These are phyloP conservation scores for Vigna hirtella DNA, from an alignment of 306 rosid genomes.

Conservation along the genomic window DNA sequence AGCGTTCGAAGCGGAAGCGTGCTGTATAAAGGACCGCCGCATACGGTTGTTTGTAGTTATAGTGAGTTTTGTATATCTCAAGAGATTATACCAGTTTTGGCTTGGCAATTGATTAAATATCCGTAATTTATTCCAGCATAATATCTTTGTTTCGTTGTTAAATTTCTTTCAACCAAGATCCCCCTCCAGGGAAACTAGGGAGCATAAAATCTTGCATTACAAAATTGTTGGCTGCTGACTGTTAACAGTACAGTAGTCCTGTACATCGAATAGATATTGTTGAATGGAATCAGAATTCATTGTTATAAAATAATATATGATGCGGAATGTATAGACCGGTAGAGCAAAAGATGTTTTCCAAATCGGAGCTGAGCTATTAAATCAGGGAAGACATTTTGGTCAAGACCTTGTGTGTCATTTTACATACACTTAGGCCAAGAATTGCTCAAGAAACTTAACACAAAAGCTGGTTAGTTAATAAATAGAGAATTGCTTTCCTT, in stretches of 20 bases:
- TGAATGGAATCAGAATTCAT: slow-evolving; percentile 21
- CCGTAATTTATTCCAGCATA: slow-evolving; percentile 47
- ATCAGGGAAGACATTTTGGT: neutral
- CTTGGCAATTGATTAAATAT: slow-evolving; percentile 61
- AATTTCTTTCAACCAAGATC: slow-evolving; percentile 2
- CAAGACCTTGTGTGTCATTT: neutral
- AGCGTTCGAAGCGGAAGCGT: slow-evolving; percentile 95
- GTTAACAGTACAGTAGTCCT: neutral
- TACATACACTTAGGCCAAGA: neutral
- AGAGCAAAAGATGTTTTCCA: neutral
- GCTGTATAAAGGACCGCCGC: slow-evolving; percentile 57
- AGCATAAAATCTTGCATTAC: neutral
- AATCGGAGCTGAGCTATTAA: neutral
- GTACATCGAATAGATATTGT: neutral
- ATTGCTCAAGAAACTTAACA: neutral
- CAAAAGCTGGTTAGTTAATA: neutral
- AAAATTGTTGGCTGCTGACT: slow-evolving; percentile 8
- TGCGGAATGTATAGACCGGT: neutral
- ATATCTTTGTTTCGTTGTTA: slow-evolving; percentile 5
- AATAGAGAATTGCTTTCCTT: neutral
- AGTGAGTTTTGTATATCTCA: slow-evolving; percentile 71
- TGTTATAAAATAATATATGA: neutral
- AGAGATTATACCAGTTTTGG: slow-evolving; percentile 62
- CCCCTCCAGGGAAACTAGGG: slow-evolving; percentile 3
- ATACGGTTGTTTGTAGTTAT: slow-evolving; percentile 63